Conservation (phyloP, 164 flowering plant species). For the Kingdonia uniflora region DNA sequence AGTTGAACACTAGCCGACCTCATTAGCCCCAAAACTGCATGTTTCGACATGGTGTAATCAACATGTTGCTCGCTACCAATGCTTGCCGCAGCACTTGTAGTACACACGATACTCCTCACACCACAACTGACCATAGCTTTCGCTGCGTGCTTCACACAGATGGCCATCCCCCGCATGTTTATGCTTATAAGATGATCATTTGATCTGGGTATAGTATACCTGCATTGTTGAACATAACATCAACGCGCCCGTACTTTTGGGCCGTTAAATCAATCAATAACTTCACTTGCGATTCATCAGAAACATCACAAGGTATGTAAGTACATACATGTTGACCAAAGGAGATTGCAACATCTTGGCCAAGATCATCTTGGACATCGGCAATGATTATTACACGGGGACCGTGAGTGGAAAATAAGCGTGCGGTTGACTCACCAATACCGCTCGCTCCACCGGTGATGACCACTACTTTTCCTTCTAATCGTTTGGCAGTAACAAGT, state of each 20-base stretch:
- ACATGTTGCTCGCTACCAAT: background rate
- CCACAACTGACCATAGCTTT: slow-evolving; percentile 13
- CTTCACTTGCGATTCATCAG: slow-evolving; percentile 18
- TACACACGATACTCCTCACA: too few relatives aligned
- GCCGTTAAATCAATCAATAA: slow-evolving; percentile 11
- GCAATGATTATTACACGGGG: slow-evolving; percentile 15
- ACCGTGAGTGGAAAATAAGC: slow-evolving; percentile 14
- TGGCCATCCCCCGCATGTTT: slow-evolving; percentile 35
- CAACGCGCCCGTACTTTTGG: slow-evolving; percentile 11
- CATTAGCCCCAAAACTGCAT: slow-evolving; percentile 43
- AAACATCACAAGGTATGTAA: slow-evolving; percentile 21
- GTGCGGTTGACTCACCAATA: slow-evolving; percentile 16
- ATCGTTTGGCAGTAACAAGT: too few relatives aligned
- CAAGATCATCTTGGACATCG: slow-evolving; percentile 20
- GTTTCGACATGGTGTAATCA: slow-evolving; percentile 42
- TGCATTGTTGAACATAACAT: slow-evolving; percentile 18
- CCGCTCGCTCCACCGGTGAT: slow-evolving; percentile 12
- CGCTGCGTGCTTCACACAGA: slow-evolving; percentile 46
- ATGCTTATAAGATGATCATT: slow-evolving; percentile 18
- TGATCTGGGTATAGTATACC: slow-evolving; percentile 11
- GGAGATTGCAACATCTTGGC: slow-evolving; percentile 10
- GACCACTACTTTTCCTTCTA: background rate
- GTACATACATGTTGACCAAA: slow-evolving; percentile 9
- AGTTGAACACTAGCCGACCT: slow-evolving; percentile 27
- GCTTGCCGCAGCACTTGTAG: slow-evolving; percentile 27